Conservation (phyloP, 768 basidiomycete species). For the Amanita jacksonii region DNA sequence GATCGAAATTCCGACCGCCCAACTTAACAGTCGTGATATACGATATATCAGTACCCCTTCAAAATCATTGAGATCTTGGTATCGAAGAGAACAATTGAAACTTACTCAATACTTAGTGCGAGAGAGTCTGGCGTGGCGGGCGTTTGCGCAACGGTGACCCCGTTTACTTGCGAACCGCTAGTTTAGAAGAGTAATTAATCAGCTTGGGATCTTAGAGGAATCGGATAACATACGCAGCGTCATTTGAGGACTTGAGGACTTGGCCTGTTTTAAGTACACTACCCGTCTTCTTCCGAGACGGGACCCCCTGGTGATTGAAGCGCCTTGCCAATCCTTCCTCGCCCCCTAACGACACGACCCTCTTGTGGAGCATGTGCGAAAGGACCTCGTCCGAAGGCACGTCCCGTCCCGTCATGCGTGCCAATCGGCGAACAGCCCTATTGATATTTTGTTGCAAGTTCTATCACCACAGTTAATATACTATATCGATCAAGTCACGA, state of each 20-base stretch:
- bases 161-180: too few species aligned
- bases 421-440: constrained; percentile 50
- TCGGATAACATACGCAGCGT: too few species aligned
- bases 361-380: constrained; percentile 35
- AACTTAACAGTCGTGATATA: constrained; percentile 52
- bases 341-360: constrained; percentile 31
- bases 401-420: constrained; percentile 55
- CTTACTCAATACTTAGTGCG: constrained; percentile 44
- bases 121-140: constrained; percentile 14
- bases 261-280: neutral
- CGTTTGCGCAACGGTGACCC: constrained; percentile 6
- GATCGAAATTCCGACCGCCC: constrained; percentile 46
- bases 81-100: constrained; percentile 1
- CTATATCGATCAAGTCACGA: neutral
- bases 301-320: constrained; percentile 23
- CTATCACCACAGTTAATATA: constrained; percentile 24
- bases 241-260: too few species aligned
- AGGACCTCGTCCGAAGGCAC: constrained; percentile 41
- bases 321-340: constrained; percentile 26
- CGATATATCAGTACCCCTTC: constrained; percentile 35
- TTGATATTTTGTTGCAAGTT: constrained; percentile 64
- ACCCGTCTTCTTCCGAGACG: constrained; percentile 2
- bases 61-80: neutral
- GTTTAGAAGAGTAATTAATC: neutral
- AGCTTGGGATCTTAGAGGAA: neutral